Evolutionary conservation across 495 filamentous ascomycete species (phyloP).

Genomic region (Astrothelium macrocarpum): DNA sequence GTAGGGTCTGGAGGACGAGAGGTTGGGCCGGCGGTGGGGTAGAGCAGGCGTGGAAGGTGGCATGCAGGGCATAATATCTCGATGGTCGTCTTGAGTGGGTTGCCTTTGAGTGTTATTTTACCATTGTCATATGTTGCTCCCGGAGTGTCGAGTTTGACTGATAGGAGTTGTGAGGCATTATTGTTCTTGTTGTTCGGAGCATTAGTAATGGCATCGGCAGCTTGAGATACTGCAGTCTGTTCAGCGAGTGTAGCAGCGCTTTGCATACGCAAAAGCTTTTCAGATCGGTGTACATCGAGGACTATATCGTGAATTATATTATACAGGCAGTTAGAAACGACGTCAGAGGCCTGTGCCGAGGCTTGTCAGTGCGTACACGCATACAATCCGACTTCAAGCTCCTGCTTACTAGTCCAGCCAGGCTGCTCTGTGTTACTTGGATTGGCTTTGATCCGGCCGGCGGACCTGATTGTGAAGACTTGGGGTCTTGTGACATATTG

Average conservation of each 20-base stretch:
- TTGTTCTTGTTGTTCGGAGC: slow-evolving; percentile 26
- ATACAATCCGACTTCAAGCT: neutral
- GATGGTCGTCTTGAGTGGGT: slow-evolving; percentile 61
- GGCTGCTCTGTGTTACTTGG: neutral
- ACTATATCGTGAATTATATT: slow-evolving; percentile 38
- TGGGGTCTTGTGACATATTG: neutral
- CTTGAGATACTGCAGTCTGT: slow-evolving; percentile 48
- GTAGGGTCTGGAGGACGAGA: slow-evolving; percentile 20
- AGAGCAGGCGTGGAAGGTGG: slow-evolving; percentile 33
- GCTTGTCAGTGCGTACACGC: neutral
- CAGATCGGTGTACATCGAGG: slow-evolving; percentile 36
- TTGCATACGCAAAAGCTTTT: slow-evolving; percentile 48
- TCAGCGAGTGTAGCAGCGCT: slow-evolving; percentile 64
- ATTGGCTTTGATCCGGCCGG: neutral
- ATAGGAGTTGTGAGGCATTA: slow-evolving; percentile 10
- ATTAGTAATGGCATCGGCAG: slow-evolving; percentile 33
- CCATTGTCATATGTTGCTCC: slow-evolving; percentile 65
- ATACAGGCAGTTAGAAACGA: slow-evolving; percentile 35
- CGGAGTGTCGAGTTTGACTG: slow-evolving; percentile 49
- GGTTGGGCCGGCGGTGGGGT: slow-evolving; percentile 30
- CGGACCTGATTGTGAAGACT: neutral
- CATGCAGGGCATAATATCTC: slow-evolving; percentile 49
- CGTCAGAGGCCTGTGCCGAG: slow-evolving; percentile 3
- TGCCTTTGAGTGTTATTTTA: slow-evolving; percentile 61
- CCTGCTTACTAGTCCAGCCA: neutral